These are phyloP conservation scores for Phialocephala sp. DNA, from an alignment of 2,329 filamentous ascomycete genomes.

Conservation along the genomic window DNA sequence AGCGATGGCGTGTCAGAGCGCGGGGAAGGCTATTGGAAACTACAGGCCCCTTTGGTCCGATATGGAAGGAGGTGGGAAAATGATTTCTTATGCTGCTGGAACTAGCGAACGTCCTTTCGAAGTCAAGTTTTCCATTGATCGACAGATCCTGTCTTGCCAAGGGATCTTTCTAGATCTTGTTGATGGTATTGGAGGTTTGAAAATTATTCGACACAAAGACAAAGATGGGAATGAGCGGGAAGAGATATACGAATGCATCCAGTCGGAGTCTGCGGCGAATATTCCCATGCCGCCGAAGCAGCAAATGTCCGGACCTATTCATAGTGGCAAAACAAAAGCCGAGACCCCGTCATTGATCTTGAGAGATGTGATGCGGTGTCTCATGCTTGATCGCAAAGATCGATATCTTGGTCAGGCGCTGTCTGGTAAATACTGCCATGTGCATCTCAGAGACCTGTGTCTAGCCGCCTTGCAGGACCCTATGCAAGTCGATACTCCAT, in stretches of 20 bases:
- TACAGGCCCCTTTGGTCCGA: slow-evolving; percentile 6
- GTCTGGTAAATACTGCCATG: slow-evolving; percentile 11
- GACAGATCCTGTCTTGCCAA: slow-evolving; percentile 14
- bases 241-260: not conserved
- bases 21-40: slow-evolving; percentile 21
- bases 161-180: slow-evolving; percentile 23
- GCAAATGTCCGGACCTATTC: not conserved
- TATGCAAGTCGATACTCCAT: slow-evolving; percentile 4
- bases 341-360: not conserved
- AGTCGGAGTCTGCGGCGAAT: not conserved
- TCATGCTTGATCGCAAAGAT: slow-evolving; percentile 24
- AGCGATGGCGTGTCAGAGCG: slow-evolving; percentile 20
- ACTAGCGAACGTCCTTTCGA: not conserved
- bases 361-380: slow-evolving; percentile 7
- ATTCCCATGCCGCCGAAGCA: not conserved
- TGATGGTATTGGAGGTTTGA: slow-evolving; percentile 26
- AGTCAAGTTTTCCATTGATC: slow-evolving; percentile 16
- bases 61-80: not conserved
- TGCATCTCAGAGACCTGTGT: not conserved
- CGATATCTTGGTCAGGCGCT: slow-evolving; percentile 20
- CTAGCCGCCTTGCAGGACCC: slow-evolving; percentile 11
- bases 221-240: slow-evolving; percentile 2
- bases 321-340: not conserved
- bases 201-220: slow-evolving; percentile 13
- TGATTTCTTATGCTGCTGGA: not conserved